A percentile compares a stretch with the other conserved stretches of the same genome.
Conservation (phyloP, 2,329 filamentous ascomycete species). For the Diaporthe sp. region DNA sequence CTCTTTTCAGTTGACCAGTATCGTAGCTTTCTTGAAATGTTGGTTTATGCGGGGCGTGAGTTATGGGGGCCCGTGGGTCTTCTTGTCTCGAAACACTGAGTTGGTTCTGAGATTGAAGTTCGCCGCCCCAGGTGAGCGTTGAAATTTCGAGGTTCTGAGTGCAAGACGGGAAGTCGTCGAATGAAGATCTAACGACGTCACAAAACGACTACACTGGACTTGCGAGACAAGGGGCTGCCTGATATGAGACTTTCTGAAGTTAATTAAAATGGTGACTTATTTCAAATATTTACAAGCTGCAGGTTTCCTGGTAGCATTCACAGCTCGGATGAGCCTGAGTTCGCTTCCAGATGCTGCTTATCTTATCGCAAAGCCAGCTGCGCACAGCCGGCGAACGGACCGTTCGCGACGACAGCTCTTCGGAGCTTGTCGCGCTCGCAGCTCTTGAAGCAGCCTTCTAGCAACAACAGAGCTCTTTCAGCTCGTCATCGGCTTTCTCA, state of each 20-base stretch:
- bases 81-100: not conserved
- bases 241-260: too few species aligned
- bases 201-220: not conserved
- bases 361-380: conserved; percentile 39
- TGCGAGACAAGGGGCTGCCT: not conserved
- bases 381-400: conserved; percentile 28
- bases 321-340: not conserved
- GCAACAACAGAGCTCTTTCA: not conserved
- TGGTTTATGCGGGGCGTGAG: not conserved
- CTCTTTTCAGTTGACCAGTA: too few species aligned
- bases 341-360: conserved; percentile 23
- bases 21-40: not conserved
- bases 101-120: not conserved
- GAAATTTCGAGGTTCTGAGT: conserved; percentile 35
- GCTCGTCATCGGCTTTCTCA: not conserved
- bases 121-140: not conserved
- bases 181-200: not conserved
- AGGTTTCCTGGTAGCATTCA: not conserved
- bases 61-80: not conserved
- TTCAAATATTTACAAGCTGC: not conserved
- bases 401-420: conserved; percentile 29
- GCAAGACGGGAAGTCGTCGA: not conserved
- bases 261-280: not conserved
- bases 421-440: not conserved
- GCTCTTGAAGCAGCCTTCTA: not conserved